These are phyloP conservation scores for Misopates orontium DNA, from an alignment of 257 asterid species.

Conservation along the genomic window DNA sequence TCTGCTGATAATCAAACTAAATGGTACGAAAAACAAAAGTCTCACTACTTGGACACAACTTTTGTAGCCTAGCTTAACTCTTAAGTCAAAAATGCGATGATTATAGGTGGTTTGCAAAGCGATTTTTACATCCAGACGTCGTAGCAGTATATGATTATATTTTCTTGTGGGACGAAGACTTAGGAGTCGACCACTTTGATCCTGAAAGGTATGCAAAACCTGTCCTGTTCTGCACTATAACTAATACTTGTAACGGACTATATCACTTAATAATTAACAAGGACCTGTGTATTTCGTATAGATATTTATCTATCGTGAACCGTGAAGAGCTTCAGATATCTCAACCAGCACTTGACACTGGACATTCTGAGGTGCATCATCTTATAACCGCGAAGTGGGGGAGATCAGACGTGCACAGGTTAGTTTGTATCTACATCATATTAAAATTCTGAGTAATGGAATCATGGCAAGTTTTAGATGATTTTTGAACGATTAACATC, in stretches of 20 bases:
- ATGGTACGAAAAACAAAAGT: constrained; percentile 45
- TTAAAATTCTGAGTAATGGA: neutral
- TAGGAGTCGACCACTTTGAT: constrained; percentile 75
- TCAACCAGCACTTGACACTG: constrained; percentile 77
- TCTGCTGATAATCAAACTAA: constrained; percentile 79
- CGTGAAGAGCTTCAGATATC: constrained; percentile 83
- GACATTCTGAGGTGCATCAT: constrained; percentile 80
- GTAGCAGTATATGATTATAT: constrained; percentile 73
- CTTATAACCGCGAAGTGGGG: constrained; percentile 75
- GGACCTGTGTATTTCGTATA: constrained; percentile 22
- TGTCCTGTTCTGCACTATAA: neutral
- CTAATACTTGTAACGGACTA: neutral
- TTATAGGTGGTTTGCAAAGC: constrained; percentile 96
- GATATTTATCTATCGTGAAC: constrained; percentile 71
- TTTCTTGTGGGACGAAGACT: constrained; percentile 69
- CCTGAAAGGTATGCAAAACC: constrained; percentile 51
- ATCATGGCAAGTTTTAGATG: neutral
- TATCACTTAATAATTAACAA: neutral
- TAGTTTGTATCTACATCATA: constrained; percentile 6
- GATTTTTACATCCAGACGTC: constrained; percentile 89
- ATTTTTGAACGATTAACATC: neutral
- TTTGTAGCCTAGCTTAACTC: neutral
- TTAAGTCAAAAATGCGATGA: neutral
- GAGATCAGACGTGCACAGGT: constrained; percentile 72
- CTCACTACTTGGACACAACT: neutral